Conservation (phyloP, 2,329 filamentous ascomycete species). For the Penicillium concentricum region DNA sequence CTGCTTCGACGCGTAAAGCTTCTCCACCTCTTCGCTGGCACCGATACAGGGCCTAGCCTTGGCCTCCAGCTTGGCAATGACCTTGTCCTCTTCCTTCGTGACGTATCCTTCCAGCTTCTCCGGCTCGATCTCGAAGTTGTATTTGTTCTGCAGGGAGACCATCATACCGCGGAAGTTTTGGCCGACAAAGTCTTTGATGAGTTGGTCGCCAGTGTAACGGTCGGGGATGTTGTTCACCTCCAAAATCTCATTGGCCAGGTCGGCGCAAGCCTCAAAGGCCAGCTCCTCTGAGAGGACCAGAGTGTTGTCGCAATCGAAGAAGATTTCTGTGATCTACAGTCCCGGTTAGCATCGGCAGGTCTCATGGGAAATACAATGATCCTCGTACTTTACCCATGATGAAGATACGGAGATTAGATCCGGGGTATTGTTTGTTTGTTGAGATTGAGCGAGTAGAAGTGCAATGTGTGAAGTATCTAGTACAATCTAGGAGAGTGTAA, state of each 20-base stretch:
- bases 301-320: constrained; percentile 82
- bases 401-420: constrained; percentile 11
- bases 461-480: background rate
- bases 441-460: background rate
- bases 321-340: constrained; percentile 64
- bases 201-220: constrained; percentile 73
- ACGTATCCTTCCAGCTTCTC: constrained; percentile 75
- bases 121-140: constrained; percentile 66
- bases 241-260: constrained; percentile 84
- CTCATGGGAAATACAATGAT: background rate
- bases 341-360: constrained; percentile 17
- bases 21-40: constrained; percentile 65
- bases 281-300: constrained; percentile 88
- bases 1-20: constrained; percentile 60
- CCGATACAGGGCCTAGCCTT: constrained; percentile 68
- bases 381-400: constrained; percentile 38
- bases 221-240: constrained; percentile 61
- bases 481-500: background rate
- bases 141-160: constrained; percentile 69
- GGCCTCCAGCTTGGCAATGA: constrained; percentile 74
- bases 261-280: constrained; percentile 87
- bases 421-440: constrained; percentile 1
- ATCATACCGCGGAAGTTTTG: constrained; percentile 96
- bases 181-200: constrained; percentile 85
- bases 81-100: constrained; percentile 73